These are phyloP conservation scores for Coprinellus aureogranulatus DNA, from an alignment of 768 basidiomycete species.

Conservation along the genomic window DNA sequence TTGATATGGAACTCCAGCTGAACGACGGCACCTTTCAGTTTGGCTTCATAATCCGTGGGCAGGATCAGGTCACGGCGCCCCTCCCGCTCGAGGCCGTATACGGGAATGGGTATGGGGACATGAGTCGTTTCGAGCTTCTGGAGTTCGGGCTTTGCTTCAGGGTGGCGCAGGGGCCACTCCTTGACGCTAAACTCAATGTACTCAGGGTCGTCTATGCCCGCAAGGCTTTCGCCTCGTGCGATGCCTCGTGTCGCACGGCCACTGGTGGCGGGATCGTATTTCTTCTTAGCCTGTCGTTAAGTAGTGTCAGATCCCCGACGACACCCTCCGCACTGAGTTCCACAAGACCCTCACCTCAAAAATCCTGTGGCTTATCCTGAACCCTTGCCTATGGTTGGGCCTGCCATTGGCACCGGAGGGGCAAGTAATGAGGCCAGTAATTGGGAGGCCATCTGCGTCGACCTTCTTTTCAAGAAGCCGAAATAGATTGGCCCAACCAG, in stretches of 20 bases:
- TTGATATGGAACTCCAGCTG: background rate
- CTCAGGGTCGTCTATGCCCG: background rate
- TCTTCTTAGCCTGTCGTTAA: background rate
- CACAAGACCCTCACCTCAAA: background rate
- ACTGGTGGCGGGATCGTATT: background rate
- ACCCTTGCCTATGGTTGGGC: background rate
- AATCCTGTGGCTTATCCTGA: background rate
- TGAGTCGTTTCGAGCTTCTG: background rate
- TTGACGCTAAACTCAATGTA: background rate
- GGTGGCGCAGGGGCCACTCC: background rate
- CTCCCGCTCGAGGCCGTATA: background rate
- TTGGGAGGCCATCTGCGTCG: background rate
- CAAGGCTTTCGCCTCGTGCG: background rate
- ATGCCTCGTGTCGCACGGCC: background rate
- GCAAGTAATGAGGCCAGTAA: background rate
- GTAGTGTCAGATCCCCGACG: too few species aligned
- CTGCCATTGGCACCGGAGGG: background rate
- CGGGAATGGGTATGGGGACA: background rate
- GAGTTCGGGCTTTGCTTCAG: background rate
- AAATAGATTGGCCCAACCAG: background rate
- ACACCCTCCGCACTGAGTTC: background rate
- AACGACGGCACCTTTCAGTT: background rate
- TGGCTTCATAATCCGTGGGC: background rate
- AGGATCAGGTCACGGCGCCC: background rate
- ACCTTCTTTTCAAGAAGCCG: background rate